phyloP scores from a whole-genome alignment of 2,329 filamentous ascomycete species.

The Trichoderma harzianum region DNA sequence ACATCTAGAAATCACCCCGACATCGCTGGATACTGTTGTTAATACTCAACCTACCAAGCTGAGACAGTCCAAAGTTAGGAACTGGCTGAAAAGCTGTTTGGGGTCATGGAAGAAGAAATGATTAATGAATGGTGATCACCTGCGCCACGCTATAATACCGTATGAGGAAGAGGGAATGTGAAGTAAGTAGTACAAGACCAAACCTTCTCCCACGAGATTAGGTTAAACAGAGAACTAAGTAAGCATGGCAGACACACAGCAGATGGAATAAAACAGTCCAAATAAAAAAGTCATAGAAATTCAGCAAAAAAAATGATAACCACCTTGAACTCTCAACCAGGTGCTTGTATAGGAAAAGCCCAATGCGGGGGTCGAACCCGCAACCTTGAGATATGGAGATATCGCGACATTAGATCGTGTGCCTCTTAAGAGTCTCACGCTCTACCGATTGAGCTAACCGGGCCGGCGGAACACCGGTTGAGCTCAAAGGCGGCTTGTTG shows the following conservation, averaged over 20 bases:
- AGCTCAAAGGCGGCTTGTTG: background rate
- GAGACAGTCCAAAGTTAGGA: background rate
- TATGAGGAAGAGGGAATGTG: background rate
- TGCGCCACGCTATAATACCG: background rate
- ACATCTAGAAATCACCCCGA: too few species aligned
- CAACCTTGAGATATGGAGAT: slow-evolving; percentile 48
- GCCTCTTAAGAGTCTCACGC: slow-evolving; percentile 62
- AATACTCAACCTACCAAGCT: background rate
- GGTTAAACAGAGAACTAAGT: too few species aligned
- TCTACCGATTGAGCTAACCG: slow-evolving; percentile 52
- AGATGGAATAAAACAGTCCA: too few species aligned
- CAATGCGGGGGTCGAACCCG: slow-evolving; percentile 50
- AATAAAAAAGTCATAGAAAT: too few species aligned
- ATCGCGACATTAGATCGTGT: slow-evolving; percentile 17
- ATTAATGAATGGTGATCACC: too few species aligned
- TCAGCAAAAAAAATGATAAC: background rate
- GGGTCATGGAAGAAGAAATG: too few species aligned
- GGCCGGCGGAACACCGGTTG: slow-evolving; percentile 21
- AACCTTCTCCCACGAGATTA: background rate
- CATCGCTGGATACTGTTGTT: background rate
- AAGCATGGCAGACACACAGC: too few species aligned
- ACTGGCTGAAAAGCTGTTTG: background rate
- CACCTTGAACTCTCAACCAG: background rate
- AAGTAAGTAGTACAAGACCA: background rate
- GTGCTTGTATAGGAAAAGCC: slow-evolving; percentile 36